Conservation (phyloP, 164 flowering plant species). For the Stephania yunnanensis region DNA sequence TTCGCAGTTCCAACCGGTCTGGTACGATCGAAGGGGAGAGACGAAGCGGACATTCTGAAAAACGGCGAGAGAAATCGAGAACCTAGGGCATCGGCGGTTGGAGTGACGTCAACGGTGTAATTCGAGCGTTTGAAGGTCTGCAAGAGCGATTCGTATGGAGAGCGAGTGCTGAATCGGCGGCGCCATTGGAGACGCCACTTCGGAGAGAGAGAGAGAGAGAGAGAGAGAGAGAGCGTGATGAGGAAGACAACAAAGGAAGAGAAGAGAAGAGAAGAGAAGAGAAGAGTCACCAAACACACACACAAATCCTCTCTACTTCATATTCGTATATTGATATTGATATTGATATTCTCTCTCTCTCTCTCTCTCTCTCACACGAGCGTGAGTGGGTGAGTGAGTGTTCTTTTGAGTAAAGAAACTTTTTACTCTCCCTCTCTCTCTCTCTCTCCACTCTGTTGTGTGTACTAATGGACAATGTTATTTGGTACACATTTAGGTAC, state of each 20-base stretch:
- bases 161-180: neutral
- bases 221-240: neutral
- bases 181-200: neutral
- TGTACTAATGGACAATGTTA: too few species aligned
- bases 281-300: neutral
- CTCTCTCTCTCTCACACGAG: neutral
- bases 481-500: too few species aligned
- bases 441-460: neutral
- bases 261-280: neutral
- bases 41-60: slow-evolving; percentile 64
- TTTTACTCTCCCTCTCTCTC: neutral
- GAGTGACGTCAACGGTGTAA: neutral
- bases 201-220: neutral
- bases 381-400: neutral
- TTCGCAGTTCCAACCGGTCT: slow-evolving; percentile 49
- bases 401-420: slow-evolving; percentile 2
- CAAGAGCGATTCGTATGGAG: neutral
- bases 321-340: too few species aligned
- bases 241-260: neutral
- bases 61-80: neutral
- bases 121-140: neutral
- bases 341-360: too few species aligned
- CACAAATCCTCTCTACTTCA: neutral
- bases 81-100: slow-evolving; percentile 10
- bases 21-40: slow-evolving; percentile 76